Conservation (phyloP, 2,329 filamentous ascomycete genomes). For the Monosporascus sp. region DNA sequence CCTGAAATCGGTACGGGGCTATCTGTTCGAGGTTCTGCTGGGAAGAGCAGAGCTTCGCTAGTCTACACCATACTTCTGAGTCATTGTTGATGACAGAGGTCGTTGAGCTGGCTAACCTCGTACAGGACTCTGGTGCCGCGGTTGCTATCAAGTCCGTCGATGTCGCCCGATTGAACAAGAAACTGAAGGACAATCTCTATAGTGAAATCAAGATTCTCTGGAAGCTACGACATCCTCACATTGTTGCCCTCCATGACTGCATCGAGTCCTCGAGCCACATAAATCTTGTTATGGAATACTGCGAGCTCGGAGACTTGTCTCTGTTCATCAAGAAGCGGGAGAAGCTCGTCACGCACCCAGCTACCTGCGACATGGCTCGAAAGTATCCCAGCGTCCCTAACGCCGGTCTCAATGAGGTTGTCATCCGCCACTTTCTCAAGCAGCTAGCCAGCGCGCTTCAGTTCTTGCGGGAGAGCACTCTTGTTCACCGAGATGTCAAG, state of each 20-base stretch:
- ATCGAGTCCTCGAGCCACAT: slow-evolving; percentile 82
- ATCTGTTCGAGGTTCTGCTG: background rate
- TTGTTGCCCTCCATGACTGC: slow-evolving; percentile 93
- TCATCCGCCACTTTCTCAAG: slow-evolving; percentile 92
- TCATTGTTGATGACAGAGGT: slow-evolving; percentile 4
- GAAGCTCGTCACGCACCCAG: slow-evolving; percentile 70
- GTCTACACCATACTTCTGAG: slow-evolving; percentile 3
- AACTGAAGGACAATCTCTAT: slow-evolving; percentile 93
- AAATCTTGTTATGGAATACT: slow-evolving; percentile 98
- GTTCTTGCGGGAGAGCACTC: slow-evolving; percentile 78
- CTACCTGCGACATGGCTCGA: slow-evolving; percentile 82
- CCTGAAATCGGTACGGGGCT: background rate
- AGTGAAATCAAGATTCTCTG: slow-evolving; percentile 95
- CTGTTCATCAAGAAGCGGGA: slow-evolving; percentile 94
- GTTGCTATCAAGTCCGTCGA: slow-evolving; percentile 98
- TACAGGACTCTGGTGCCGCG: slow-evolving; percentile 68
- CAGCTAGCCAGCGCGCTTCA: slow-evolving; percentile 88
- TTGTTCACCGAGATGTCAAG: slow-evolving; percentile 96
- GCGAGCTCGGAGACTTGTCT: slow-evolving; percentile 88
- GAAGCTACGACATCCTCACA: slow-evolving; percentile 89
- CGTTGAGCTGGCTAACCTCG: slow-evolving; percentile 13
- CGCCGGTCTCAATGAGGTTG: slow-evolving; percentile 92
- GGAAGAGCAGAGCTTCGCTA: background rate
- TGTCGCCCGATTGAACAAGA: slow-evolving; percentile 83
- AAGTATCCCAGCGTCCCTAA: slow-evolving; percentile 83